Base-by-base conservation (phyloP, 75 land plant species). In the Sequoia sempervirens region DNA sequence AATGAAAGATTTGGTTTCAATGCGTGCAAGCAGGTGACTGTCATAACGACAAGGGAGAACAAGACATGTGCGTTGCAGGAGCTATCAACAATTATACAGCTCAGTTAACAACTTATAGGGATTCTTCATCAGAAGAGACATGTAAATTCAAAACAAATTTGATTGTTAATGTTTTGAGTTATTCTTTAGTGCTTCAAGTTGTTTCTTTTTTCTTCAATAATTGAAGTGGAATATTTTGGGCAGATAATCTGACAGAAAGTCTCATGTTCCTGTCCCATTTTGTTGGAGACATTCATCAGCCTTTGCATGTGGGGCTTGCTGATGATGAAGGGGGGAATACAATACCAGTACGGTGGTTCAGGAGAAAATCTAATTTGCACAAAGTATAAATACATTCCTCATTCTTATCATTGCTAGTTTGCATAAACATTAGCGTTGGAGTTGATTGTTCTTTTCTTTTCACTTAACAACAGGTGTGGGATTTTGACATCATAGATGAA, bases 281-380 rank as follows among this genome's bases (percentile, higher is more conserved):
- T 78, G 80, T 92, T 74, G 94, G 94, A n/a, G 94, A 92, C 74
- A 86, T 92, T n/a, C 94, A 92, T 83, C 92, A 92, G 85, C 92
- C 92, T 12, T 84, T 91, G 80, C 92, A 92, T 82, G 91, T 86
- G n/a, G 92, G 88, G 2, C 90, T 90, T 56, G 85, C 85, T 15
- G 84, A 38, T 37, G 92, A 92, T 84, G 87, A 86, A 72, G 90
- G 92, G 5, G 94, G 93, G 10, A 91, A 92, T 83, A 79, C 86
- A 52, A 89, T 92, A 36, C 36, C 37, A 10, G 83, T 92, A 11
- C 88, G 87, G n/a, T 91, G 92, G 94, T 91, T 87, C 82, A 76
- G 45, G 20, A 83, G 88, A 64, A 87, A 91, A 52, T 79, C 83
- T 47, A 89, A 89, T 38, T 87, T 91, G 30, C 93, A 88, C 36